phyloP scores from a whole-genome alignment of 1,139 yeast species.

The Saccharomyces hybrid region DNA sequence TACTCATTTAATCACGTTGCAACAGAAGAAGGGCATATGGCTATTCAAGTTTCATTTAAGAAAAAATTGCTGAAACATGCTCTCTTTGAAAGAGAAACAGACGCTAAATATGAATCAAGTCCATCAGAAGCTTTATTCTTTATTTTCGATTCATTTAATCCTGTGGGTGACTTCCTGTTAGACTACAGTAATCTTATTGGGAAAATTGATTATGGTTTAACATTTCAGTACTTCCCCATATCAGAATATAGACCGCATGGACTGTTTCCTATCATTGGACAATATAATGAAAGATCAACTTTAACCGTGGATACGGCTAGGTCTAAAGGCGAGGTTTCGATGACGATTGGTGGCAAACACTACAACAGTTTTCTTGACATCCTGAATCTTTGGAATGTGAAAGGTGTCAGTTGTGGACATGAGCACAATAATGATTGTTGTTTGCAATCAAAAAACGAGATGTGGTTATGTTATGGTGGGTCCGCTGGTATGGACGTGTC shows the following conservation, averaged over 20 bases:
- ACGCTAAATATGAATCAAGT: not conserved
- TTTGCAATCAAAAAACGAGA: constrained; percentile 24
- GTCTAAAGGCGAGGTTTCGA: not conserved
- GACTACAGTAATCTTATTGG: constrained; percentile 1
- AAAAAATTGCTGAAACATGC: not conserved
- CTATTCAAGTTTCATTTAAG: not conserved
- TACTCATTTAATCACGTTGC: constrained; percentile 13
- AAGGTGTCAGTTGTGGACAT: constrained; percentile 46
- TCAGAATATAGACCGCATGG: constrained; percentile 47
- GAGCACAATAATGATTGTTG: constrained; percentile 54
- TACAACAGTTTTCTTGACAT: constrained; percentile 11
- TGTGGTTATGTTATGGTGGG: constrained; percentile 54
- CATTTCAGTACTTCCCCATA: constrained; percentile 46
- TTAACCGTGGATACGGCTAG: constrained; percentile 25
- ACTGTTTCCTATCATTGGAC: constrained; percentile 42
- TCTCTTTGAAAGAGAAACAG: not conserved
- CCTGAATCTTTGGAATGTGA: constrained; percentile 19
- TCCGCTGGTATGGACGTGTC: constrained; percentile 48
- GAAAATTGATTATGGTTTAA: constrained; percentile 21
- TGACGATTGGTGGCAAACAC: not conserved
- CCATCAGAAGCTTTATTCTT: constrained; percentile 4
- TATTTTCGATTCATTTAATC: constrained; percentile 11
- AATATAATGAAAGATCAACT: constrained; percentile 41
- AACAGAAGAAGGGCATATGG: constrained; percentile 7
- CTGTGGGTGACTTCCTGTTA: not conserved